Evolutionary conservation across 768 basidiomycete species (phyloP).

Genomic region (Dentipellis sp.): DNA sequence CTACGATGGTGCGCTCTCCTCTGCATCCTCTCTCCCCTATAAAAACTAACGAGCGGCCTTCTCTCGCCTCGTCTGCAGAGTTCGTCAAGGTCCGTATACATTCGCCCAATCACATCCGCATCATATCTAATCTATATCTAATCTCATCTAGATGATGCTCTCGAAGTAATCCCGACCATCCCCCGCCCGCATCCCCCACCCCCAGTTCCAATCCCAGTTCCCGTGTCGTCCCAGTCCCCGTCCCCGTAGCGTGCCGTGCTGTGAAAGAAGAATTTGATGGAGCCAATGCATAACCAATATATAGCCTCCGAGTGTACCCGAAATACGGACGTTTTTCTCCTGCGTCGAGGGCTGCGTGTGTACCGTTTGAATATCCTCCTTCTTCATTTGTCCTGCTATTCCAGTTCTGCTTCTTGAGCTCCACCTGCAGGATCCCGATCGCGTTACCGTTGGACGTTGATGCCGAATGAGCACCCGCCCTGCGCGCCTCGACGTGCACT

Average conservation of each 20-base stretch:
- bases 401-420: too few relatives aligned
- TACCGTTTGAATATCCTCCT: too few relatives aligned
- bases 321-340: not conserved
- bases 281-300: not conserved
- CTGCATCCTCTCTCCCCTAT: constrained; percentile 1
- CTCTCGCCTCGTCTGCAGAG: constrained; percentile 31
- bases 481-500: too few relatives aligned
- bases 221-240: too few relatives aligned
- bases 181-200: not conserved
- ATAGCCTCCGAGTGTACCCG: not conserved
- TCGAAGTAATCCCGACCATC: not conserved
- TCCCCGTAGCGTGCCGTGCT: too few relatives aligned
- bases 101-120: not conserved
- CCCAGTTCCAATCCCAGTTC: too few relatives aligned
- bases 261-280: too few relatives aligned
- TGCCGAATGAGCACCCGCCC: too few relatives aligned
- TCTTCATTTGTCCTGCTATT: not conserved
- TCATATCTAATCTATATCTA: not conserved
- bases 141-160: not conserved
- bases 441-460: too few relatives aligned
- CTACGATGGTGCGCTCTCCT: constrained; percentile 52
- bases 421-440: too few relatives aligned
- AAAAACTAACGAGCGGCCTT: constrained; percentile 3
- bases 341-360: too few relatives aligned
- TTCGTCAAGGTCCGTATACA: constrained; percentile 54